Evolutionary conservation across 768 basidiomycete species (phyloP), one percentile per base, ranked within the genome.

Genomic region (Amanita rimosa): DNA sequence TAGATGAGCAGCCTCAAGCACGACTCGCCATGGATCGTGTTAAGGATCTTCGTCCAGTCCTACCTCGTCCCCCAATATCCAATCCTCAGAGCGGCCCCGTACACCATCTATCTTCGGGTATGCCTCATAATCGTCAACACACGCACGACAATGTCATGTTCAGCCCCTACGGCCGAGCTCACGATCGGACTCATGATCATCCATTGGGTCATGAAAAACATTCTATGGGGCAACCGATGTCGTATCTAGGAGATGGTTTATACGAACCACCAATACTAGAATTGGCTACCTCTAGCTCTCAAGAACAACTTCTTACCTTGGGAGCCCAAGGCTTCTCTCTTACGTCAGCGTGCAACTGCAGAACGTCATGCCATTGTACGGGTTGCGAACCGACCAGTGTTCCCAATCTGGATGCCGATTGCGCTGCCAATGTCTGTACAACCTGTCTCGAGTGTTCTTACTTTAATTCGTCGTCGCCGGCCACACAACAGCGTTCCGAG

Each of bases 91-190:
- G 59, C 21, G 70, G 74, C 3, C 67, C 69, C 39, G 47, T 71
- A 14, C 78, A 78, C 54, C 62, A 72, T 53, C 73, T 78, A 14
- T 73, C 78, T 4, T 64, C 69, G 6, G 66, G 63, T 44, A 43
- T 65, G n/a, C 62, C 68, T 44, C 70, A 73, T 46, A 53, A 55
- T 47, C 73, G 75, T 42, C 73, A 73, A 57, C 73, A 79, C 57
- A 43, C 43, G 31, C 40, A 49, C 34, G 76, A 80, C 47, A 67
- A 67, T 51, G 64, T 70, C 50, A 64, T 67, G 38, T 85, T 70
- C 59, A 81, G 79, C 46, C 85, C 85, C 0, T 88, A 87, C 49
- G 75, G 75, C 14, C 74, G 82, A 19, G 81, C 81, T 13, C 78
- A 84, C 54, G 83, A 77, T 60, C 60, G 60, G 49, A 58, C 56